Conservation (phyloP, 2,329 filamentous ascomycete genomes). For the Talaromyces sp. region DNA sequence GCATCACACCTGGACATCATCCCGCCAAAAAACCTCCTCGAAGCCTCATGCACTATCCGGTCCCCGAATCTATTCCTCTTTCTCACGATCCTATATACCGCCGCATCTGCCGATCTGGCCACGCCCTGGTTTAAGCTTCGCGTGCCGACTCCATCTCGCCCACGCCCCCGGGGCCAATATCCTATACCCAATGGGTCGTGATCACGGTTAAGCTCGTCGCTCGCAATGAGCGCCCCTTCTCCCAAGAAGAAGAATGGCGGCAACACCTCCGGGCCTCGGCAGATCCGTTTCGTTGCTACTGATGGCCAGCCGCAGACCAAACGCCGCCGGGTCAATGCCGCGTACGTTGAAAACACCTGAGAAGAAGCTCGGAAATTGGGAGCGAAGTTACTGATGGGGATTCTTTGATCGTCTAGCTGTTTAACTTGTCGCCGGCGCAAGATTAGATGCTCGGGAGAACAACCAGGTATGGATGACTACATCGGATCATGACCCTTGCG, state of each 20-base stretch:
- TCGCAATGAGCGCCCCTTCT: conserved; percentile 45
- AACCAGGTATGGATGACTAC: conserved; percentile 52
- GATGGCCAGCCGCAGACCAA: conserved; percentile 81
- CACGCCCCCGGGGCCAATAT: conserved; percentile 1
- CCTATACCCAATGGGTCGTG: conserved; percentile 37
- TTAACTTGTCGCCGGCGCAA: conserved; percentile 75
- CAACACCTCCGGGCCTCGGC: conserved; percentile 37
- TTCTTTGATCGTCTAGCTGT: conserved; percentile 54
- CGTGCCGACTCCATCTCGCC: conserved; percentile 4
- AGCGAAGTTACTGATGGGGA: conserved; percentile 11
- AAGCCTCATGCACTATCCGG: conserved; percentile 21
- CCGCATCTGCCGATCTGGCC: conserved; percentile 12
- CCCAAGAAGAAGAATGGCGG: conserved; percentile 39
- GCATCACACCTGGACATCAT: conserved; percentile 3
- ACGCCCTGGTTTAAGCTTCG: conserved; percentile 4
- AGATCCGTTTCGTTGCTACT: conserved; percentile 78
- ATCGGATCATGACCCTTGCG: background rate
- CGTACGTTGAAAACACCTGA: conserved; percentile 54
- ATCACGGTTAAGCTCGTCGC: conserved; percentile 36
- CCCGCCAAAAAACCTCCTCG: background rate
- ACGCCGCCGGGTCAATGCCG: conserved; percentile 75
- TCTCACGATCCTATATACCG: conserved; percentile 17
- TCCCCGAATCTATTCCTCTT: conserved; percentile 7
- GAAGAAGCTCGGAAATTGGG: background rate
- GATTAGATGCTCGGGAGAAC: conserved; percentile 73